Evolutionary conservation across 768 basidiomycete genomes (phyloP).

Genomic region (Infundibulicybe gibba): DNA sequence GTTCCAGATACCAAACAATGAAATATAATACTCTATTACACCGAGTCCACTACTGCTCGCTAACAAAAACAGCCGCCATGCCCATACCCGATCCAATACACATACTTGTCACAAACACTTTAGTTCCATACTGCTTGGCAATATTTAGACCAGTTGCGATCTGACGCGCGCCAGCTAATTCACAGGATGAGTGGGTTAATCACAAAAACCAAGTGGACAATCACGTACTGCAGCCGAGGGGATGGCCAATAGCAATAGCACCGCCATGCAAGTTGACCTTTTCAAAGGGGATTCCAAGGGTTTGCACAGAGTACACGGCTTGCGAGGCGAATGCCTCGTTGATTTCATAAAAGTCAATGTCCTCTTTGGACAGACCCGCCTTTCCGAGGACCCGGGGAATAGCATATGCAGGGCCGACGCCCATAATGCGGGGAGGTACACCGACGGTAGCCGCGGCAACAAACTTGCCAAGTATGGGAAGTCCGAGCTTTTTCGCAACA

Average conservation of each 20-base stretch:
- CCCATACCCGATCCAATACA: conserved; percentile 91
- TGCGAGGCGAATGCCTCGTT: conserved; percentile 90
- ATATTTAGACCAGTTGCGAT: conserved; percentile 82
- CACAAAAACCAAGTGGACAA: conserved; percentile 1
- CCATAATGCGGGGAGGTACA: conserved; percentile 87
- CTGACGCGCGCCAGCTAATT: conserved; percentile 77
- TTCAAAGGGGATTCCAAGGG: conserved; percentile 63
- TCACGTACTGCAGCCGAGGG: conserved; percentile 75
- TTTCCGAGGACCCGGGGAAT: conserved; percentile 73
- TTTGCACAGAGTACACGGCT: conserved; percentile 69
- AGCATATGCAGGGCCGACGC: conserved; percentile 86
- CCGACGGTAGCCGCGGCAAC: conserved; percentile 68
- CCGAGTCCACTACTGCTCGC: conserved; percentile 56
- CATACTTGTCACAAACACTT: conserved; percentile 88
- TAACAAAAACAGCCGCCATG: conserved; percentile 85
- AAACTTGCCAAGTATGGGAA: conserved; percentile 86
- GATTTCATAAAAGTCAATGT: conserved; percentile 90
- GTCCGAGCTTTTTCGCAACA: conserved; percentile 71
- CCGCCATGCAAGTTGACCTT: conserved; percentile 90
- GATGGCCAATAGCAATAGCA: conserved; percentile 87
- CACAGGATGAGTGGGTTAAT: conserved; percentile 7
- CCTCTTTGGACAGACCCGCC: conserved; percentile 59
- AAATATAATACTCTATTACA: no score
- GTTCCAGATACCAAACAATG: no score
- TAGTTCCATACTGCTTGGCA: conserved; percentile 70